Evolutionary conservation across 768 basidiomycete species (phyloP), one percentile per base, ranked within the genome.

Genomic region (Phaffia australis): DNA sequence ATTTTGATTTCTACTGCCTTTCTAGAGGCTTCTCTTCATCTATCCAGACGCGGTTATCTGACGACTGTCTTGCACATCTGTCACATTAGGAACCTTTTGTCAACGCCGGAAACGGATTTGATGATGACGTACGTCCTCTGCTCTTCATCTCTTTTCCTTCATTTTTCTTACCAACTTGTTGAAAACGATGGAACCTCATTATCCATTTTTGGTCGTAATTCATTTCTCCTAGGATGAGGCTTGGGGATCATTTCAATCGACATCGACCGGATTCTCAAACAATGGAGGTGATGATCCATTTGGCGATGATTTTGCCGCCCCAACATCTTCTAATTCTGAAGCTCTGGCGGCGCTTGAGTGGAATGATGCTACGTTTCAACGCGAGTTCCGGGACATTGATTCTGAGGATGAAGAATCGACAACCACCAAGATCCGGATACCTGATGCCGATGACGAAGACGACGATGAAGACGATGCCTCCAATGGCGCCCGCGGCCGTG

Each of bases 261-360:
- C 70, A 18, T 64, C 68, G 14, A 56, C 72, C 0, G 65, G n/a
- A 59, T 35, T 52, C 63, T 47, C 51, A 50, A 35, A 50, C 57
- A 9, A 62, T 50, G 18, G 69, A 70, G 23, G 72, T 19, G 66
- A 67, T 56, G 66, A 76, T 65, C 76, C 76, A 0, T 77, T 77
- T 63, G 76, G 72, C 7, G 75, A 76, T 58, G 60, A 72, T 25
- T 72, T 71, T 56, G 70, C 69, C 3, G 66, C 70, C 7, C 55
- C 64, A 21, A 30, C 64, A 27, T 49, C 60, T 46, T 42, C 56
- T 47, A 52, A 55, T 55, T 55, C 60, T 9, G 63, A 70, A 60
- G 74, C 73, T 1, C 69, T 76, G 27, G 75, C 75, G 0, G 74
- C 76, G 21, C 71, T 71, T 35, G 75, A 75, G 55, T 77, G 75